Evolutionary conservation across 2,329 filamentous ascomycete species (phyloP), one percentile per base, ranked within the genome.

Genomic region (Neofusicoccum umdonicola): DNA sequence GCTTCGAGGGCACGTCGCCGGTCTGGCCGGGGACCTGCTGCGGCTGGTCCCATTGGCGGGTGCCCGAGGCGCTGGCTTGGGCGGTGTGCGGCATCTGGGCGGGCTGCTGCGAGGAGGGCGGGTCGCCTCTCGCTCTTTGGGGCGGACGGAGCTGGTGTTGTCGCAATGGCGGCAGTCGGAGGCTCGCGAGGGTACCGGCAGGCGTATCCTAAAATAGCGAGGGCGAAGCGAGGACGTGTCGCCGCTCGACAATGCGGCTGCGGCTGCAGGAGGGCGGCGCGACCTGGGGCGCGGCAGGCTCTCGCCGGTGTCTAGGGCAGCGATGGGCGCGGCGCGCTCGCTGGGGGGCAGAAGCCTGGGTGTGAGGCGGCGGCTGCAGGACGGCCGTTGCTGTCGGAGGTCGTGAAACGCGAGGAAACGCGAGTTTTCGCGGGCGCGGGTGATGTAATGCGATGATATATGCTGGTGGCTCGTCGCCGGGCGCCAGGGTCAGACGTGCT

Each of bases 1-100:
- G 88, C 81, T 90, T 96, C 69, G 88, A 92, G 35, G 92, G 92
- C 63, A 91, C 91, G 47, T 91, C 92, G 71, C 85, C 82, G 65
- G 83, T 78, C 65, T 76, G 84, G 75, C 76, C 83, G 72, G 78
- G 80, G 78, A 74, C 77, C 65, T 79, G 76, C 68, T 71, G 76
- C 44, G 74, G 75, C 72, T 74, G 79, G 54, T 76, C 77, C 67
- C 78, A 75, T 69, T 77, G 78, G 71, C 77, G 76, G 42, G 41
- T 19, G 68, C 78, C 78, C 61, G 77, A 75, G 56, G 73, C 70
- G 66, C 76, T 72, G 68, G 69, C 70, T 57, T 75, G 74, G 62
- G 70, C 72, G 69, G 72, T 73, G 70, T 72, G 74, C 67, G 78
- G 77, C 79, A 81, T 81, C 67, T 66, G 68, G 67, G 67, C 44